Evolutionary conservation across 2,329 filamentous ascomycete species (phyloP).

Genomic region (Colletotrichum cereale): DNA sequence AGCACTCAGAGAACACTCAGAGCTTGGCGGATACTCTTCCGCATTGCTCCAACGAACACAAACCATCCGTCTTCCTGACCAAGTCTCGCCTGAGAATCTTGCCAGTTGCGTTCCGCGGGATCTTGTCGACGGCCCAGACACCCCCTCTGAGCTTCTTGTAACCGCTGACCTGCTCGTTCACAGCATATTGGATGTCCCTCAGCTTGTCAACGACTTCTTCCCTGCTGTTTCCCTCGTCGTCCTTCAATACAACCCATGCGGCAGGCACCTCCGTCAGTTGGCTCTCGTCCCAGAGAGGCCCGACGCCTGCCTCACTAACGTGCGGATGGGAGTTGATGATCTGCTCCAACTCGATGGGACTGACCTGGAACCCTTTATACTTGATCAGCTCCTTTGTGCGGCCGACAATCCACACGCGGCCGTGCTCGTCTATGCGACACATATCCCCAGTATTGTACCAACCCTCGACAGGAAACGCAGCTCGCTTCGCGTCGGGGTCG

Average conservation of each 20-base stretch:
- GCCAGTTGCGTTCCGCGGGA: slow-evolving; percentile 54
- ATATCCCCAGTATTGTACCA: slow-evolving; percentile 63
- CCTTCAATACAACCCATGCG: slow-evolving; percentile 53
- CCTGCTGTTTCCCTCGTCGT: slow-evolving; percentile 27
- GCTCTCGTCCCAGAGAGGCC: slow-evolving; percentile 51
- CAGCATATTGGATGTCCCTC: slow-evolving; percentile 29
- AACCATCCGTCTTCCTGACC: slow-evolving; percentile 47
- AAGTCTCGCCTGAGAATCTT: slow-evolving; percentile 53
- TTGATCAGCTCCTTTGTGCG: slow-evolving; percentile 57
- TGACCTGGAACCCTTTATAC: slow-evolving; percentile 58
- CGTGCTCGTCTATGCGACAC: slow-evolving; percentile 51
- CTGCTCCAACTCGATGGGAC: slow-evolving; percentile 53
- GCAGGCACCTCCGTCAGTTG: slow-evolving; percentile 54
- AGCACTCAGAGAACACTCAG: background rate
- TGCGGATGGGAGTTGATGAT: slow-evolving; percentile 52
- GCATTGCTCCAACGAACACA: slow-evolving; percentile 46
- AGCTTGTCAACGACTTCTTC: slow-evolving; percentile 31
- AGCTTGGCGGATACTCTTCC: slow-evolving; percentile 16
- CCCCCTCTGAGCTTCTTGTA: slow-evolving; percentile 57
- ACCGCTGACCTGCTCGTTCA: slow-evolving; percentile 54
- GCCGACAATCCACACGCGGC: slow-evolving; percentile 52
- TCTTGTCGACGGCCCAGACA: slow-evolving; percentile 49
- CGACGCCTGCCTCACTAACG: slow-evolving; percentile 52
- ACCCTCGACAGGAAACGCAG: slow-evolving; percentile 52
- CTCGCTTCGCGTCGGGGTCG: slow-evolving; percentile 53